Conservation (phyloP, 352 stramenopile genomes). For the Discostella stelligera region DNA sequence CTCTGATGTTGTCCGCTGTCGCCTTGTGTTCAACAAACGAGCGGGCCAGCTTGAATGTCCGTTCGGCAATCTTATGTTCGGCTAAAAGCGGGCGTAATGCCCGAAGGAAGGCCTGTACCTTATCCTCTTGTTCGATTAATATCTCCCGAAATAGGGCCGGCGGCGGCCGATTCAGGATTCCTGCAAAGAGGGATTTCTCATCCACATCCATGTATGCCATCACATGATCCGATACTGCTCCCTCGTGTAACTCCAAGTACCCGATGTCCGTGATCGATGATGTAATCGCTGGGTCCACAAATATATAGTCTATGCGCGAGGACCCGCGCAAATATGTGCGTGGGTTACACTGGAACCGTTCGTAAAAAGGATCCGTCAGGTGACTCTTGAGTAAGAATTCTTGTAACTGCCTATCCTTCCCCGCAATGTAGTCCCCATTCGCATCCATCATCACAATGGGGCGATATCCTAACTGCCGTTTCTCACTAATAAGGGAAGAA, state of each 20-base stretch:
- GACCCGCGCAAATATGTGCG: constrained; percentile 9
- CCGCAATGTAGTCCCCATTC: constrained; percentile 8
- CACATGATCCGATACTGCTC: constrained; percentile 5
- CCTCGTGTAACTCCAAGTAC: constrained; percentile 12
- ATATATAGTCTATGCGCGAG: constrained; percentile 8
- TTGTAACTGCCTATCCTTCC: not conserved
- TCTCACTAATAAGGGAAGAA: no score
- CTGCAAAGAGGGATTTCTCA: not conserved
- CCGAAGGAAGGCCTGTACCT: not conserved
- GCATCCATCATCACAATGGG: constrained; percentile 25
- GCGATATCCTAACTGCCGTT: no score
- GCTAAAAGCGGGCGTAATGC: not conserved
- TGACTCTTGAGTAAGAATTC: constrained; percentile 5
- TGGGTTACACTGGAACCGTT: not conserved
- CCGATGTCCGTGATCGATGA: not conserved
- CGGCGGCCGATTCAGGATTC: constrained; percentile 3
- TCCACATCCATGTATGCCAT: constrained; percentile 10
- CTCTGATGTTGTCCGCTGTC: not conserved
- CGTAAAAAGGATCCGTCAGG: constrained; percentile 1
- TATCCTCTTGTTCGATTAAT: constrained; percentile 8
- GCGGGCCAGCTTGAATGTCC: not conserved
- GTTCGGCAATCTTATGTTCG: not conserved
- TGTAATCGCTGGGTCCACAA: not conserved
- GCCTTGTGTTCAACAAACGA: not conserved
- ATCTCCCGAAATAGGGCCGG: constrained; percentile 2